Conservation (phyloP, 768 basidiomycete genomes). For the Coprinellus micaceus region DNA sequence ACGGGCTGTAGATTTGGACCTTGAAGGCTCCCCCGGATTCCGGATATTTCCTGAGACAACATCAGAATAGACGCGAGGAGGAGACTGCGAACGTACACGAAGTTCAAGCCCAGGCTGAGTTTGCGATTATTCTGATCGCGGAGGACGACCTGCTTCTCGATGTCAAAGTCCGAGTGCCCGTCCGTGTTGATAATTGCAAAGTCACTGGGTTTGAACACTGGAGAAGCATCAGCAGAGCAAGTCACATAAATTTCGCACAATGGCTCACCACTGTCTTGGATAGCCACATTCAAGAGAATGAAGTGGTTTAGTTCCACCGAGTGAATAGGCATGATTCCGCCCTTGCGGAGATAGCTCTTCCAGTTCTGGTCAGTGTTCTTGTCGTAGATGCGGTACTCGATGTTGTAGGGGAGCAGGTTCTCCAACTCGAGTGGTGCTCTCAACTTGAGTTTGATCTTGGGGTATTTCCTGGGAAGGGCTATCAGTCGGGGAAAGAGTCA, state of each 20-base stretch:
- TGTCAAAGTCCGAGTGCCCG: slow-evolving; percentile 82
- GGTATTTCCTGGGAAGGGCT: slow-evolving; percentile 88
- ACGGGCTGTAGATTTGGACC: slow-evolving; percentile 91
- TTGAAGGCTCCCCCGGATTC: slow-evolving; percentile 95
- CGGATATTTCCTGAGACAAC: slow-evolving; percentile 60
- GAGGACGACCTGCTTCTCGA: slow-evolving; percentile 68
- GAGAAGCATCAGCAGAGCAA: not conserved
- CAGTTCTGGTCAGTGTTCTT: slow-evolving; percentile 93
- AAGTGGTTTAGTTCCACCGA: slow-evolving; percentile 90
- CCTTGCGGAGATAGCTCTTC: slow-evolving; percentile 88
- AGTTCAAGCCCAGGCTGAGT: slow-evolving; percentile 81
- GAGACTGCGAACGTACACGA: slow-evolving; percentile 57
- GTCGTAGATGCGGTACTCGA: slow-evolving; percentile 96
- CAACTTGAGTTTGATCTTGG: slow-evolving; percentile 79
- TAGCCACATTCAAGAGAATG: slow-evolving; percentile 80
- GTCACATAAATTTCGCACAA: not conserved
- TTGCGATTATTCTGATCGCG: slow-evolving; percentile 73
- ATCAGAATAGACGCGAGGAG: not conserved
- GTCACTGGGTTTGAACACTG: slow-evolving; percentile 90
- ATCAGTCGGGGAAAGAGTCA: too few species aligned
- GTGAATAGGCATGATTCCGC: slow-evolving; percentile 94
- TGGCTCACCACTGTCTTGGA: slow-evolving; percentile 80
- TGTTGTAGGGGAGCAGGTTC: slow-evolving; percentile 89
- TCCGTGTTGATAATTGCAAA: slow-evolving; percentile 98
- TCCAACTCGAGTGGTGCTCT: slow-evolving; percentile 94